Conservation (phyloP, 148 eudicot genomes). For the Silene uniflora region DNA sequence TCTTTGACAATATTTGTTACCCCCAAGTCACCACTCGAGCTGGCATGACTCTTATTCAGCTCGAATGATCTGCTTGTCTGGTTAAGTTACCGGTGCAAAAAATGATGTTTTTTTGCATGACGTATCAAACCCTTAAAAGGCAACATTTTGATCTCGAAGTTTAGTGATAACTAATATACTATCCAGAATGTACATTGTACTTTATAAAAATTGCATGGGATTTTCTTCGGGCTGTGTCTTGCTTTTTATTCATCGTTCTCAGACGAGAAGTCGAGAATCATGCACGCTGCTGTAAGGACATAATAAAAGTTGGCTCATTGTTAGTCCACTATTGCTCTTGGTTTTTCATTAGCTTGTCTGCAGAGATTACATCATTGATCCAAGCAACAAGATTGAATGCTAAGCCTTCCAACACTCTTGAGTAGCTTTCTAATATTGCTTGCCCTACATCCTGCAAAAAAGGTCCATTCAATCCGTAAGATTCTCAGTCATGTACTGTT, state of each 20-base stretch:
- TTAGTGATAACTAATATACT: background rate
- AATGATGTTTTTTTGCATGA: background rate
- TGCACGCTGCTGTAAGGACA: background rate
- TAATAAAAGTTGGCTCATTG: background rate
- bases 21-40: background rate
- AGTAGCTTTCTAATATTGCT: slow-evolving; percentile 93
- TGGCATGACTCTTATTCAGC: background rate
- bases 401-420: slow-evolving; percentile 90
- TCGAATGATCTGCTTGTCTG: background rate
- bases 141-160: slow-evolving; percentile 15
- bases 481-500: background rate
- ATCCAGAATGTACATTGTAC: slow-evolving; percentile 8
- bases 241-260: slow-evolving; percentile 9
- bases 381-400: slow-evolving; percentile 88
- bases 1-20: background rate
- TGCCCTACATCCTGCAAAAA: slow-evolving; percentile 85
- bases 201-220: background rate
- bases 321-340: slow-evolving; percentile 34
- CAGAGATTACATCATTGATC: slow-evolving; percentile 78
- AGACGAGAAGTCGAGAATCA: slow-evolving; percentile 17
- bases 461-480: background rate
- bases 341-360: slow-evolving; percentile 56
- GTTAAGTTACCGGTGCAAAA: background rate
- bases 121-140: background rate
- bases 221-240: background rate